Evolutionary conservation across 1,139 yeast genomes (phyloP).

Genomic region (Taphrina sp.): DNA sequence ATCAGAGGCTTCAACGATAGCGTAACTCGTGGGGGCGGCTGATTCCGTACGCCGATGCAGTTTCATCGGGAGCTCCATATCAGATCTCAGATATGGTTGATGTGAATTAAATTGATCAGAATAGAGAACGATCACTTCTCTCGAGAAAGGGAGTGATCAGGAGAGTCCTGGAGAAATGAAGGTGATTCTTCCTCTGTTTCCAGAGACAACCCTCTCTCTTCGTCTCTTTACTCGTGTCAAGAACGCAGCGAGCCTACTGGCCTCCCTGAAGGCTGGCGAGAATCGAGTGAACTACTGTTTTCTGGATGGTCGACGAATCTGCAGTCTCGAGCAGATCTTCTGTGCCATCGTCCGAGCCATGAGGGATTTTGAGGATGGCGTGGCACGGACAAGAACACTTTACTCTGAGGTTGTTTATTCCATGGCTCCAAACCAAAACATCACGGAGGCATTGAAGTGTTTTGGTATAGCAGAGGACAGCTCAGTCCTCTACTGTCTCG

Average conservation of each 20-base stretch:
- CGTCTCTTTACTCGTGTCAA: slow-evolving; percentile 49
- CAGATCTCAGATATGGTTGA: too few relatives aligned
- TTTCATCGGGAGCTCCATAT: too few relatives aligned
- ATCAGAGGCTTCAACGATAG: too few relatives aligned
- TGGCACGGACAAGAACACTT: slow-evolving; percentile 51
- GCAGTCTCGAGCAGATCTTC: slow-evolving; percentile 52
- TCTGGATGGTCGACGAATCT: slow-evolving; percentile 47
- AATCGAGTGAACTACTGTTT: slow-evolving; percentile 51
- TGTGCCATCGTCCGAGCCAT: slow-evolving; percentile 55
- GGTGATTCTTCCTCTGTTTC: slow-evolving; percentile 50
- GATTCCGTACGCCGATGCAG: too few relatives aligned
- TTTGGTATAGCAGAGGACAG: slow-evolving; percentile 51
- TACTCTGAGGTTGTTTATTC: slow-evolving; percentile 57
- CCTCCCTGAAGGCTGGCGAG: slow-evolving; percentile 46
- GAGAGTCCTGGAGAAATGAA: too few relatives aligned
- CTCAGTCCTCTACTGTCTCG: slow-evolving; percentile 45
- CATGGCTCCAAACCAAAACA: slow-evolving; percentile 54
- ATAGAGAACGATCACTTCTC: too few relatives aligned
- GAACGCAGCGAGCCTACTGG: slow-evolving; percentile 49
- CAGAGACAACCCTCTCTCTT: slow-evolving; percentile 44
- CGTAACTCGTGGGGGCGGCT: too few relatives aligned
- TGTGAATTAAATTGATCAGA: too few relatives aligned
- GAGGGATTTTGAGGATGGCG: slow-evolving; percentile 47
- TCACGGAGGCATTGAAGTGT: slow-evolving; percentile 51
- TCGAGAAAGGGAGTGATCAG: too few relatives aligned